These are phyloP conservation scores for Apiotrichum porosum DNA, from an alignment of 1,284 basidiomycete species.

Conservation along the genomic window DNA sequence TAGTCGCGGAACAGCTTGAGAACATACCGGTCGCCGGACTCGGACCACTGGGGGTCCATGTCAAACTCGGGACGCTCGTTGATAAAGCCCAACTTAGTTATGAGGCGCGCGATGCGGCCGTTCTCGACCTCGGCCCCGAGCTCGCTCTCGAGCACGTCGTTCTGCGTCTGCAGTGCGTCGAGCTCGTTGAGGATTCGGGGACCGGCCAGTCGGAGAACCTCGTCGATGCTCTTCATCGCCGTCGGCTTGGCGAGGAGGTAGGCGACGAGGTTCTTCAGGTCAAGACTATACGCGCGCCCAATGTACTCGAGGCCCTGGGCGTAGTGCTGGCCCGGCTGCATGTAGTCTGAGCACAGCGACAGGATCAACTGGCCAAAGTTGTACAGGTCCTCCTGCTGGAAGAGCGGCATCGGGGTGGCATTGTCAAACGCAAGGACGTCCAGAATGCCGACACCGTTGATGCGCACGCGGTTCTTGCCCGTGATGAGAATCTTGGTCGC, in stretches of 20 bases:
- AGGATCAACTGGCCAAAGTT: slow-evolving; percentile 83
- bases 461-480: slow-evolving; percentile 77
- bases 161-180: slow-evolving; percentile 73
- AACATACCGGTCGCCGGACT: slow-evolving; percentile 96
- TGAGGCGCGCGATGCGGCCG: slow-evolving; percentile 80
- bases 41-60: slow-evolving; percentile 91
- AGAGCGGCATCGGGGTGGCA: slow-evolving; percentile 56
- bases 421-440: slow-evolving; percentile 77
- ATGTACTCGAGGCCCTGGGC: slow-evolving; percentile 74
- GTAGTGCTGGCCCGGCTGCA: slow-evolving; percentile 50
- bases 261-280: slow-evolving; percentile 73
- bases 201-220: slow-evolving; percentile 74
- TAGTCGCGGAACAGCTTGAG: slow-evolving; percentile 98
- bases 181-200: slow-evolving; percentile 72
- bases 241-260: slow-evolving; percentile 73
- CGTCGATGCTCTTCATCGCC: slow-evolving; percentile 64
- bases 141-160: slow-evolving; percentile 77
- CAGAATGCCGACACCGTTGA: slow-evolving; percentile 75
- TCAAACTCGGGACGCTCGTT: slow-evolving; percentile 99
- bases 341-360: slow-evolving; percentile 62
- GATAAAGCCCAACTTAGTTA: slow-evolving; percentile 96
- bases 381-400: slow-evolving; percentile 75
- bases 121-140: slow-evolving; percentile 93
- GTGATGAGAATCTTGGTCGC: slow-evolving; percentile 84
- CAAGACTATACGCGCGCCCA: slow-evolving; percentile 67